Conservation (phyloP, 2,329 filamentous ascomycete genomes). For the Colletotrichum simmondsii region DNA sequence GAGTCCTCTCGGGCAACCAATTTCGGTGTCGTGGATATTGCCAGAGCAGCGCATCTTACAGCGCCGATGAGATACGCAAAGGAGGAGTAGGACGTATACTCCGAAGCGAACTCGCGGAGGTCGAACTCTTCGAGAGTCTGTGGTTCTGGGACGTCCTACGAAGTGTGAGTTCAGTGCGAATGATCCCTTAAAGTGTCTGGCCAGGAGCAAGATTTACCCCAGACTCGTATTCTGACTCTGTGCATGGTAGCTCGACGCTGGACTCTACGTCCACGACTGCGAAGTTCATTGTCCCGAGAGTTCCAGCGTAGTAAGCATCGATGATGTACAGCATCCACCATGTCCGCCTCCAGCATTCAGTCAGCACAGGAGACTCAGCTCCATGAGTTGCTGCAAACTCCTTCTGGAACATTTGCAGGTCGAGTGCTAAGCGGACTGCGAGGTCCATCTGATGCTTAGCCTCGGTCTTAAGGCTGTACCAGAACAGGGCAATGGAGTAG, state of each 20-base stretch:
- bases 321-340: constrained; percentile 78
- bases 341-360: constrained; percentile 74
- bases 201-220: constrained; percentile 46
- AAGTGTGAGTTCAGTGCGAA: background rate
- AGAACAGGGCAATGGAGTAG: constrained; percentile 49
- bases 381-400: constrained; percentile 63
- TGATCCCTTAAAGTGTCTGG: background rate
- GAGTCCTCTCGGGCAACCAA: constrained; percentile 39
- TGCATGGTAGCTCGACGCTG: constrained; percentile 72
- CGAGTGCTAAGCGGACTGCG: constrained; percentile 68
- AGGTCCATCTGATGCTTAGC: constrained; percentile 47
- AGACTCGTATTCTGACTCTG: constrained; percentile 65
- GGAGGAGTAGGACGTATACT: constrained; percentile 68
- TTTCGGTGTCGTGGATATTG: constrained; percentile 40
- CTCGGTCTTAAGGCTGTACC: constrained; percentile 40
- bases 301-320: constrained; percentile 60
- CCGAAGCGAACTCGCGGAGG: constrained; percentile 66
- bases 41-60: constrained; percentile 50
- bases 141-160: constrained; percentile 52
- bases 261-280: constrained; percentile 52
- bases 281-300: constrained; percentile 41
- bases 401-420: constrained; percentile 67
- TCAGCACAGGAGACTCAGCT: constrained; percentile 55
- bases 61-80: constrained; percentile 76
- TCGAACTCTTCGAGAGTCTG: constrained; percentile 70